Percentiles rank a stretch among this genome's conserved stretches.
These are phyloP conservation scores for Trypanosoma brucei DNA, from an alignment of 208 protist species.

Conservation along the genomic window DNA sequence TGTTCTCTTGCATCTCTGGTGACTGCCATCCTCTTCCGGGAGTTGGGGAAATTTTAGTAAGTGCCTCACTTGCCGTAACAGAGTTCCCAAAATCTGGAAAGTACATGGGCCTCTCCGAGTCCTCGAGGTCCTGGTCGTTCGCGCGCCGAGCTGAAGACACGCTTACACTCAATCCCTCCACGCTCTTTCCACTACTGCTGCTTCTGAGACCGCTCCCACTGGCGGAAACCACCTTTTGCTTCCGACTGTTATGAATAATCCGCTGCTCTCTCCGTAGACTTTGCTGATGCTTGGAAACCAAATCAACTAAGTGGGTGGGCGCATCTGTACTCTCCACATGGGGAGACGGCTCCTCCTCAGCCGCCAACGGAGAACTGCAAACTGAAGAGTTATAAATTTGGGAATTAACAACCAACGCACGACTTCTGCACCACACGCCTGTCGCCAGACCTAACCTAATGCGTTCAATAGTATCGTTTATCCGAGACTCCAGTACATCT, in stretches of 20 bases:
- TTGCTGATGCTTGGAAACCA: conserved; percentile 18
- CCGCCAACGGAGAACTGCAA: background rate
- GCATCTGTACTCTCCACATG: background rate
- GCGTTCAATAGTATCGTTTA: conserved; percentile 61
- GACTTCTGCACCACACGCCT: background rate
- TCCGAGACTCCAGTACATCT: conserved; percentile 45
- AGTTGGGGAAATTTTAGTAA: background rate
- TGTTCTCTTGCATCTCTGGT: background rate
- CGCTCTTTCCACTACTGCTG: background rate
- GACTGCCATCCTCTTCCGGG: background rate
- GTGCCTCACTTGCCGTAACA: background rate
- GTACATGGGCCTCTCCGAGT: background rate
- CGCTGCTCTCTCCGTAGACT: conserved; percentile 19
- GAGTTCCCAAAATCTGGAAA: background rate
- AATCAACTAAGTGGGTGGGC: conserved; percentile 4
- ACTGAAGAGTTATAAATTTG: background rate
- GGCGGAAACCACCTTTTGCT: background rate
- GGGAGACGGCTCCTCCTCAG: background rate
- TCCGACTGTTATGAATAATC: conserved; percentile 12
- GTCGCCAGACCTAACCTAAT: conserved; percentile 36
- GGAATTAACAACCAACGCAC: background rate
- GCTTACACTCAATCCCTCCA: background rate
- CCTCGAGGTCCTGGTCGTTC: background rate
- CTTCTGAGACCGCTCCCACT: background rate
- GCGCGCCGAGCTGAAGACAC: background rate